These are phyloP conservation scores for Phytophthora syringae DNA, from an alignment of 352 stramenopile species.

Conservation along the genomic window DNA sequence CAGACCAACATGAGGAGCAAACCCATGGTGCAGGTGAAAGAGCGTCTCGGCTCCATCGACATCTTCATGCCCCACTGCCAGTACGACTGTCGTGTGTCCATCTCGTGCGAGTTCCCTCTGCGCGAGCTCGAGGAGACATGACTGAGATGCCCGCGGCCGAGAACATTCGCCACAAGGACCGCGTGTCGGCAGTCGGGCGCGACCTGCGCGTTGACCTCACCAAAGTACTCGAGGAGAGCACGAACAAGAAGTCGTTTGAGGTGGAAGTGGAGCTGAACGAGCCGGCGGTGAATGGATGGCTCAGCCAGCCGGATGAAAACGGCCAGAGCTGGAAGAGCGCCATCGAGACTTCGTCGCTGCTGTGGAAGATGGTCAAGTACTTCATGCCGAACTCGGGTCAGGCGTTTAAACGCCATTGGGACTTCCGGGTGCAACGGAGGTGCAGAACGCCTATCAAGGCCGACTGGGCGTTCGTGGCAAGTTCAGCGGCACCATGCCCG, in stretches of 20 bases:
- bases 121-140: constrained; percentile 62
- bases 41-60: constrained; percentile 82
- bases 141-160: constrained; percentile 75
- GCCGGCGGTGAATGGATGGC: constrained; percentile 74
- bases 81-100: constrained; percentile 86
- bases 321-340: constrained; percentile 77
- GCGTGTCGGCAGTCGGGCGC: constrained; percentile 75
- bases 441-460: constrained; percentile 83
- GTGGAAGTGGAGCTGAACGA: constrained; percentile 82
- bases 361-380: constrained; percentile 87
- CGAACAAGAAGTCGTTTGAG: constrained; percentile 73
- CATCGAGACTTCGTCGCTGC: constrained; percentile 60
- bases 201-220: constrained; percentile 87
- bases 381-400: constrained; percentile 86
- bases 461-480: constrained; percentile 77
- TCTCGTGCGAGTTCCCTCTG: constrained; percentile 82
- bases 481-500: constrained; percentile 92
- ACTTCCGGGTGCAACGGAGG: constrained; percentile 73
- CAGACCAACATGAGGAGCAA: constrained; percentile 54
- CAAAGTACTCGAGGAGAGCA: constrained; percentile 81
- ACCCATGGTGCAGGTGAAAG: constrained; percentile 78
- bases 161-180: constrained; percentile 76
- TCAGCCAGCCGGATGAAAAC: constrained; percentile 77
- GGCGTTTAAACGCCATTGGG: constrained; percentile 82
- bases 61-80: constrained; percentile 88